Evolutionary conservation across 2,329 filamentous ascomycete genomes (phyloP), one percentile per base, ranked within the genome.

Genomic region (Hymenoscyphus scutula): DNA sequence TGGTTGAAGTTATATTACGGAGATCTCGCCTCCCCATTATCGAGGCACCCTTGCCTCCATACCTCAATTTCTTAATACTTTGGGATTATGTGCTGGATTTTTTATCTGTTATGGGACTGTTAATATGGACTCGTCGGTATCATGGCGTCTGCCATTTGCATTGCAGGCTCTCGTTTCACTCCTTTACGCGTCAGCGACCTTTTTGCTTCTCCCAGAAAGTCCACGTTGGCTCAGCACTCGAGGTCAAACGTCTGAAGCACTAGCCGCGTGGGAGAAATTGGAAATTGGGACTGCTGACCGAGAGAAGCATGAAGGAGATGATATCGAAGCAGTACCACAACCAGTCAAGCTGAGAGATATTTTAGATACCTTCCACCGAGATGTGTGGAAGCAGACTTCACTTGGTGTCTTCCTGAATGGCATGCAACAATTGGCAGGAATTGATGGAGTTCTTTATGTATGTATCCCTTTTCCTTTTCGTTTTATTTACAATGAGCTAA

Each of bases 361-460:
- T n/a, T 54, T 70, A 0, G 66, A 65, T 17, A 67, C 73, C 1
- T 78, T 77, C 65, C 71, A 70, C 6, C 74, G 76, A 54, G 77
- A 78, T 11, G 81, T 80, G 15, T 76, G 81, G 23, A 74, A 74
- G 4, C 76, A 79, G 2, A 85, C 82, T 0, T 71, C 78, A 0
- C 73, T 87, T 19, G 84, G 80, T 0, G 76, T 84, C 0, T 87
- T 87, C 64, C 72, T 86, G 59, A 80, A 88, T 71, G 80, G 77
- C 1, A 84, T 86, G 78, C 79, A 84, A 34, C 86, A 89, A 67
- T 74, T 88, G 0, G 82, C 78, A 30, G 85, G 86, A 0, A 88
- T 88, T 57, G 86, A 89, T 65, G 85, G 82, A 0, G 80, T 88
- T 5, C 76, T 86, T 27, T 88, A 86, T 62, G 83, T 84, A 70